Evolutionary conservation across 1,284 basidiomycete species (phyloP).

Genomic region (Phlebopus sp.): DNA sequence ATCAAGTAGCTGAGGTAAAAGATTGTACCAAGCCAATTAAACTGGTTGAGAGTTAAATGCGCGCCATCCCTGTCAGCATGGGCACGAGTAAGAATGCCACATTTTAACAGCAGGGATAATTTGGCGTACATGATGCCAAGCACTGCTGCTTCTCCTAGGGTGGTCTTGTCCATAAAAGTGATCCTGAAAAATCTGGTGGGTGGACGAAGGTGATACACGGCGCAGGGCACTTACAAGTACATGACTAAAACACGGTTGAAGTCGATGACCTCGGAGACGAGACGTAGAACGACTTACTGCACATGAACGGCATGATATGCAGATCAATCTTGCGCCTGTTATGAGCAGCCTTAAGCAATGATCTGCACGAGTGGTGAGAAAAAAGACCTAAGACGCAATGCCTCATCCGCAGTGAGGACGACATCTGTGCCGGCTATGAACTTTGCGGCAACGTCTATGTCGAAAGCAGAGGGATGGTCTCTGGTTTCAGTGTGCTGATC

Average conservation of each 20-base stretch:
- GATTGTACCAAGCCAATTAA: conserved; percentile 72
- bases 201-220: conserved; percentile 27
- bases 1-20: conserved; percentile 67
- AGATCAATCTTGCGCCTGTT: conserved; percentile 67
- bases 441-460: conserved; percentile 30
- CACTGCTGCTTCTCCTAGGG: conserved; percentile 69
- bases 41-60: conserved; percentile 46
- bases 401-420: conserved; percentile 11
- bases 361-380: neutral
- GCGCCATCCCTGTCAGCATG: conserved; percentile 33
- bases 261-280: neutral
- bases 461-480: conserved; percentile 2
- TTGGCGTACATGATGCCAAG: conserved; percentile 59
- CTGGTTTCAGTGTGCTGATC: conserved; percentile 10
- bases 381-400: conserved; percentile 26
- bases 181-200: conserved; percentile 36
- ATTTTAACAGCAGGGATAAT: conserved; percentile 21
- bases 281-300: conserved; percentile 47
- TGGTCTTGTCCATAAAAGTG: conserved; percentile 72
- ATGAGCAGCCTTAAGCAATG: neutral
- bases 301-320: conserved; percentile 77
- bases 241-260: conserved; percentile 37
- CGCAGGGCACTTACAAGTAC: conserved; percentile 49
- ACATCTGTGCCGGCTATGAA: conserved; percentile 19
- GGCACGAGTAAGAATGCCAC: conserved; percentile 16